A percentile compares a stretch with the other conserved stretches of the same genome.
Conservation (phyloP, 345 rosid genomes). For the Syzygium oleosum region DNA sequence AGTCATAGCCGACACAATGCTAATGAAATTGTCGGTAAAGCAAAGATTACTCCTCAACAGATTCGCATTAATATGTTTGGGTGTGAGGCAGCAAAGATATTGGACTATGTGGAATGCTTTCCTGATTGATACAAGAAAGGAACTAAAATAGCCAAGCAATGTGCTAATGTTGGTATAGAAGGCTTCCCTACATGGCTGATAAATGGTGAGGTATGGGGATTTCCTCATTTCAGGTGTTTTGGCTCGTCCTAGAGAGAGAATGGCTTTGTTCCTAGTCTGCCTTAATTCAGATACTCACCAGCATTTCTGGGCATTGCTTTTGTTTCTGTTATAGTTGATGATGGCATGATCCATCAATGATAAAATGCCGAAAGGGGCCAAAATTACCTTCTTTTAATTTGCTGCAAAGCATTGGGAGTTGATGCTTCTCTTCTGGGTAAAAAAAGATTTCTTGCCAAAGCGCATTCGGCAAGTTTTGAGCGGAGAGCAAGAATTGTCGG, state of each 20-base stretch:
- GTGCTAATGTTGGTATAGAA: slow-evolving; percentile 59
- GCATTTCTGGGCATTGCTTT: neutral
- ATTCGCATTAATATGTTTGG: slow-evolving; percentile 58
- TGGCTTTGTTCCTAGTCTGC: neutral
- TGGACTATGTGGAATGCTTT: slow-evolving; percentile 81
- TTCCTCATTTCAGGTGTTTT: no score
- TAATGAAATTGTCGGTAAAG: neutral
- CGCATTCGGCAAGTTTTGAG: no score
- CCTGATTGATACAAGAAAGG: slow-evolving; percentile 77
- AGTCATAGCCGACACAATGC: no score
- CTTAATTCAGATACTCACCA: neutral
- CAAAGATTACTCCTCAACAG: neutral
- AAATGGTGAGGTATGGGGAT: no score
- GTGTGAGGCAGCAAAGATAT: slow-evolving; percentile 57
- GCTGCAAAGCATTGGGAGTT: no score
- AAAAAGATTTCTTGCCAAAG: neutral
- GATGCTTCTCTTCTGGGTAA: no score
- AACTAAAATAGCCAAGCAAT: slow-evolving; percentile 59
- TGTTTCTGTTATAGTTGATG: neutral
- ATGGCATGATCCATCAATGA: no score
- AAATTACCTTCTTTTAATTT: no score
- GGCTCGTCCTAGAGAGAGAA: no score
- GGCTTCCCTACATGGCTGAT: slow-evolving; percentile 1
- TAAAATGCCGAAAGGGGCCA: no score
- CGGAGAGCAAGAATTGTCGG: no score